Conservation (phyloP, 2,329 filamentous ascomycete genomes). For the Huntiella savannae region DNA sequence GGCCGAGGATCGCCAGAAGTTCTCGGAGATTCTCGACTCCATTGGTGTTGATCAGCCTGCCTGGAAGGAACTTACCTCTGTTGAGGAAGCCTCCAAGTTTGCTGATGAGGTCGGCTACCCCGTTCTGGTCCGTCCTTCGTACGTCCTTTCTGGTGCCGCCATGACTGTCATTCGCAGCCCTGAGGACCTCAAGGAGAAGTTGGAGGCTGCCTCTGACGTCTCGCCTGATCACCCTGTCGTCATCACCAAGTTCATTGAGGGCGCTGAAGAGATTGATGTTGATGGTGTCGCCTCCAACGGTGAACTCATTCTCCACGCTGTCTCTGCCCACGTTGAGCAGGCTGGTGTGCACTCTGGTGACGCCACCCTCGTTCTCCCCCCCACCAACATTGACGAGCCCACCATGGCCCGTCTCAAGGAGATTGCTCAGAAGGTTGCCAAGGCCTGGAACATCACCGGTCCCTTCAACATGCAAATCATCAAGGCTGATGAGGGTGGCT, state of each 20-base stretch:
- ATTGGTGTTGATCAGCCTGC: conserved; percentile 93
- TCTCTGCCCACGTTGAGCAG: conserved; percentile 91
- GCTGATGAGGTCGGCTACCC: conserved; percentile 76
- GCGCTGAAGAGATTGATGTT: conserved; percentile 88
- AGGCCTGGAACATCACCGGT: conserved; percentile 91
- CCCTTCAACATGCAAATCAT: conserved; percentile 99
- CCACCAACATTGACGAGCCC: conserved; percentile 54
- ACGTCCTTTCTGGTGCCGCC: conserved; percentile 90
- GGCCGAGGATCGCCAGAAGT: conserved; percentile 95
- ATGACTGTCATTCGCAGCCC: conserved; percentile 92
- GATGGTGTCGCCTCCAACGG: conserved; percentile 80
- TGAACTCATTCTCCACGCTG: conserved; percentile 73
- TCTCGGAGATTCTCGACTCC: conserved; percentile 90
- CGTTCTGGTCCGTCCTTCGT: conserved; percentile 82
- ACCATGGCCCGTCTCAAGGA: conserved; percentile 81
- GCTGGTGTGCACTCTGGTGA: conserved; percentile 97
- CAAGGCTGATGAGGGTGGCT: conserved; percentile 64
- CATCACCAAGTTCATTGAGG: conserved; percentile 96
- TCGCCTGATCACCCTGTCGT: conserved; percentile 95
- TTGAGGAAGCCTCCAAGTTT: conserved; percentile 71
- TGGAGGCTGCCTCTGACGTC: conserved; percentile 73
- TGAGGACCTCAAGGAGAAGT: conserved; percentile 83
- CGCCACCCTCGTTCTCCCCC: conserved; percentile 82
- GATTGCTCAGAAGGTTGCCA: conserved; percentile 88
- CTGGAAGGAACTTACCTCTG: conserved; percentile 92